Evolutionary conservation across 2,329 filamentous ascomycete species (phyloP).

Genomic region (Ascochyta fabae): DNA sequence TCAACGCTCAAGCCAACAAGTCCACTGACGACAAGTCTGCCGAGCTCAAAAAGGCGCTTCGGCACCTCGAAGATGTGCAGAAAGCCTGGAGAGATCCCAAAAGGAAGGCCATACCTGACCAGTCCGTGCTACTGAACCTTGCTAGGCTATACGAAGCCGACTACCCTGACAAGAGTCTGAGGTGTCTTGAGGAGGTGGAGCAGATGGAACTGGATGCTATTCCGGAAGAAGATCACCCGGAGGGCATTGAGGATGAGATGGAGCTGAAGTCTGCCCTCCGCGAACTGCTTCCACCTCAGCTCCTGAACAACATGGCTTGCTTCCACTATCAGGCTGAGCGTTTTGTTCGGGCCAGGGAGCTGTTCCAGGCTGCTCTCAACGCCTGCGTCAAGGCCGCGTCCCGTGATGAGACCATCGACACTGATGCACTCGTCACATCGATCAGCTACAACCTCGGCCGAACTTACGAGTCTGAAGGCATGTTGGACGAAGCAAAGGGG

Average conservation of each 20-base stretch:
- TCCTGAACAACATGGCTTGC: constrained; percentile 96
- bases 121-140: constrained; percentile 88
- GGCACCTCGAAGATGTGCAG: constrained; percentile 82
- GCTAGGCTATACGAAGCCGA: constrained; percentile 88
- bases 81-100: constrained; percentile 92
- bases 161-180: constrained; percentile 85
- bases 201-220: constrained; percentile 85
- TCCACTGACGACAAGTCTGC: constrained; percentile 85
- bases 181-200: constrained; percentile 91
- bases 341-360: constrained; percentile 76
- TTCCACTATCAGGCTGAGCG: constrained; percentile 92
- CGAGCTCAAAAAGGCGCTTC: constrained; percentile 85
- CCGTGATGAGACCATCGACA: constrained; percentile 77
- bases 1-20: constrained; percentile 73
- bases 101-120: constrained; percentile 79
- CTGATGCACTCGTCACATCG: constrained; percentile 89
- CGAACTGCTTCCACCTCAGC: constrained; percentile 82
- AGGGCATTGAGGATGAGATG: constrained; percentile 52
- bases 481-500: constrained; percentile 81
- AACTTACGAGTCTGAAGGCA: constrained; percentile 85
- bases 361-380: constrained; percentile 90
- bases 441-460: constrained; percentile 96
- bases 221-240: constrained; percentile 71
- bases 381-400: constrained; percentile 84
- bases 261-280: constrained; percentile 69